Conservation (phyloP, 2,329 filamentous ascomycete species). For the Chaetothyriales sp. region DNA sequence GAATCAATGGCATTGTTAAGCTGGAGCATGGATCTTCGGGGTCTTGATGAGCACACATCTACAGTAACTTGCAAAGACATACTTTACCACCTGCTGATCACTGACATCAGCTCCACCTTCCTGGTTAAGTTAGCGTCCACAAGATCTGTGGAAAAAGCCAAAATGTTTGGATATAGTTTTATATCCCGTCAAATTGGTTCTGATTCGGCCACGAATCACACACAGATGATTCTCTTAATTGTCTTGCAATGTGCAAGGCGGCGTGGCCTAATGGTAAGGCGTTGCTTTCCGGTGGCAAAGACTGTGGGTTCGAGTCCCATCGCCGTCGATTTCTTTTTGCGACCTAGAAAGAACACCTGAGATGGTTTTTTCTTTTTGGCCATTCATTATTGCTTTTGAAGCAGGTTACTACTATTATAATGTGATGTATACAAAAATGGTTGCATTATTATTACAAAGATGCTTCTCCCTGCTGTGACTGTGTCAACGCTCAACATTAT, state of each 20-base stretch:
- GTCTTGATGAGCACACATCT: no score
- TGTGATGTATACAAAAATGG: no score
- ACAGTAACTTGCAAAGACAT: no score
- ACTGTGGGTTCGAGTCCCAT: conserved; percentile 20
- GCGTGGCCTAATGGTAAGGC: conserved; percentile 19
- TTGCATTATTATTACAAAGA: no score
- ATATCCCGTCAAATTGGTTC: neutral
- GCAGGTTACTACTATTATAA: no score
- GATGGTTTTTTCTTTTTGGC: neutral
- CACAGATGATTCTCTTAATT: conserved; percentile 6
- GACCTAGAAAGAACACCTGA: no score
- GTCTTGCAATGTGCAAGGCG: conserved; percentile 3
- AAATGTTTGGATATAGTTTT: neutral
- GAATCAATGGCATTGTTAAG: no score
- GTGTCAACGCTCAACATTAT: neutral
- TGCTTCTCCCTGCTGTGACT: neutral
- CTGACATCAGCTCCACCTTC: no score
- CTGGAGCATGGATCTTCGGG: no score
- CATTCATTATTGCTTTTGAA: no score
- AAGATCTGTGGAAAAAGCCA: neutral
- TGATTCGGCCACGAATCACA: conserved; percentile 10
- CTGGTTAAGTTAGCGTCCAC: neutral
- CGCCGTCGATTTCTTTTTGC: conserved; percentile 8
- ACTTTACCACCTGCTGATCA: no score
- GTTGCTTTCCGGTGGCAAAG: conserved; percentile 21